These are phyloP conservation scores for Jacaranda mimosifolia DNA, from an alignment of 257 asterid genomes.

Conservation along the genomic window DNA sequence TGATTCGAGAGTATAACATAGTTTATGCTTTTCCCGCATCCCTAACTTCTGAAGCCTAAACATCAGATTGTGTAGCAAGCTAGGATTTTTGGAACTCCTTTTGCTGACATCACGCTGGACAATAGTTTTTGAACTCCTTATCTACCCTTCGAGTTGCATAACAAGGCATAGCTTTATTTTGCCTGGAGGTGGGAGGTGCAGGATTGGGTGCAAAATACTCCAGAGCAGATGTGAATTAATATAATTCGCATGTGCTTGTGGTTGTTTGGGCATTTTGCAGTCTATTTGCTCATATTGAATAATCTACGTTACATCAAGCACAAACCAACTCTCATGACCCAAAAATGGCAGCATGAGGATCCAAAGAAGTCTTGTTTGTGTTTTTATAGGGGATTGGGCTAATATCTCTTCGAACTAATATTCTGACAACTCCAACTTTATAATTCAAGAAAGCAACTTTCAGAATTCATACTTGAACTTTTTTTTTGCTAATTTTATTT, in stretches of 20 bases:
- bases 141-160: background rate
- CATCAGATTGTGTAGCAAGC: background rate
- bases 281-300: background rate
- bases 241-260: background rate
- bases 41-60: background rate
- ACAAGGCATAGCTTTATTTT: background rate
- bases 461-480: background rate
- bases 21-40: background rate
- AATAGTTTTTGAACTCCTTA: background rate
- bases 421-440: background rate
- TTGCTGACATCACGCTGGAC: background rate
- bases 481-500: background rate
- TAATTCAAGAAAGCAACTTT: slow-evolving; percentile 3
- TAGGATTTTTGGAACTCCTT: background rate
- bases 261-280: background rate
- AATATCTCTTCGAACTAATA: background rate
- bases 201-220: background rate
- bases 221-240: background rate
- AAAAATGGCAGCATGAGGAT: background rate
- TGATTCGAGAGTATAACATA: background rate
- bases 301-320: background rate
- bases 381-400: background rate
- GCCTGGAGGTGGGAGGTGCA: background rate
- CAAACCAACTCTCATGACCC: background rate
- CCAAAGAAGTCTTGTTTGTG: background rate